These are phyloP conservation scores for Epichloe brachyelytri DNA, from an alignment of 2,329 filamentous ascomycete genomes.

Conservation along the genomic window DNA sequence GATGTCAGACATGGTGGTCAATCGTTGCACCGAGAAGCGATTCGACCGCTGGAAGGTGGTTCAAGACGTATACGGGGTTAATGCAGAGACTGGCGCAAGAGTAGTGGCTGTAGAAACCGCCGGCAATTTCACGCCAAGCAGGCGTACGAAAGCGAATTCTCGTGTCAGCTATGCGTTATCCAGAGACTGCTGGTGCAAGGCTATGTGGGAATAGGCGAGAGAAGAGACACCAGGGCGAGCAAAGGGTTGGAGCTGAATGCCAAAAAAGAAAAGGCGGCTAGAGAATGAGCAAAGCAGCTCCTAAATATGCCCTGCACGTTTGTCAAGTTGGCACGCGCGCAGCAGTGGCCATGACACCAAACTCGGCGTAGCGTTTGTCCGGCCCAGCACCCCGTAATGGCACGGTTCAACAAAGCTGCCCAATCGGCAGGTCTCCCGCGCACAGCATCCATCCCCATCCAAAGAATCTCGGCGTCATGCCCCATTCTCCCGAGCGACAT, in stretches of 20 bases:
- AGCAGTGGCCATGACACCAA: neutral
- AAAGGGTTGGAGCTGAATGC: neutral
- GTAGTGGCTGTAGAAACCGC: neutral
- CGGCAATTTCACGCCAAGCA: neutral
- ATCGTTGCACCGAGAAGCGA: neutral
- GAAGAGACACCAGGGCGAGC: neutral
- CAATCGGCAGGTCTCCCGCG: neutral
- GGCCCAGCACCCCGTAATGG: neutral
- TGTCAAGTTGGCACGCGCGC: too few relatives aligned
- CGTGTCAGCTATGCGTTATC: neutral
- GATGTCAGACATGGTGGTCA: conserved; percentile 62
- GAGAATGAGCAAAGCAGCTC: neutral
- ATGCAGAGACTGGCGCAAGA: neutral
- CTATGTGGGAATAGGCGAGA: neutral
- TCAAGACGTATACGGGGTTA: neutral
- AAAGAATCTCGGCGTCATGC: neutral
- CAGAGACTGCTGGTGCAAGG: neutral
- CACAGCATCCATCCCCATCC: neutral
- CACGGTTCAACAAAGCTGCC: neutral
- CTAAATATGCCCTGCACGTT: too few relatives aligned
- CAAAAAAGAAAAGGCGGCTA: neutral
- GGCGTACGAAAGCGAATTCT: neutral
- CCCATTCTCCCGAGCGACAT: neutral
- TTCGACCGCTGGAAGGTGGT: neutral
- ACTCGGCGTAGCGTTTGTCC: conserved; percentile 8